Evolutionary conservation across 148 eudicot species (phyloP).

Genomic region (Hydrangea macrophylla): DNA sequence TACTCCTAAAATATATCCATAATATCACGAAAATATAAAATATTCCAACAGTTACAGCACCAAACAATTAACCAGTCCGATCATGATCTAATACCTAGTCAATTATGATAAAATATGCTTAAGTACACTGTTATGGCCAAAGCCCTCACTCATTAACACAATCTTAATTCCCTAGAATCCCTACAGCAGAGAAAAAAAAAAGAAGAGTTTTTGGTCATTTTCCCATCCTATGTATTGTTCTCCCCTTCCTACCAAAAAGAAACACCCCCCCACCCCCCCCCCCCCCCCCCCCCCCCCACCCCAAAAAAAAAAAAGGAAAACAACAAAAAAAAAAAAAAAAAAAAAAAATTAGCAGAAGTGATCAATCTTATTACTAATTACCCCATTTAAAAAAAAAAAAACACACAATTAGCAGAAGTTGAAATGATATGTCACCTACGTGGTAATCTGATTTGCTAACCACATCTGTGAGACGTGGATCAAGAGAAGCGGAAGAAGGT

Average conservation of each 20-base stretch:
- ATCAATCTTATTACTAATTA: no score
- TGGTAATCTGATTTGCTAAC: background rate
- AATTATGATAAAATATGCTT: no score
- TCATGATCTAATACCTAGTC: background rate
- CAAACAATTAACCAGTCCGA: background rate
- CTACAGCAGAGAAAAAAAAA: no score
- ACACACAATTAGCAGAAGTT: slow-evolving; percentile 2
- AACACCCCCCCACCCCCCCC: no score
- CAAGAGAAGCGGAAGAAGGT: background rate
- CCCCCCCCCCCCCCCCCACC: no score
- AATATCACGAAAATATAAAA: no score
- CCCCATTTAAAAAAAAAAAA: no score
- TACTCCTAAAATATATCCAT: no score
- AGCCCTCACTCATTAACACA: background rate
- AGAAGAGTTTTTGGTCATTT: background rate
- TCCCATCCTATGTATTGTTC: background rate
- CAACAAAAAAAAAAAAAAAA: background rate
- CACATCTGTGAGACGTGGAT: background rate
- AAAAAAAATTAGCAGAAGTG: no score
- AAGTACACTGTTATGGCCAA: background rate
- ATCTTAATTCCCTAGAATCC: no score
- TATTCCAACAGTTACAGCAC: no score
- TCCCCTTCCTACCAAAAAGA: background rate
- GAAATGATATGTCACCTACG: background rate
- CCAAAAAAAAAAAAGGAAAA: slow-evolving; percentile 1